These are phyloP conservation scores for Avena eriantha DNA, from an alignment of 176 grass and related monocot species.

Conservation along the genomic window DNA sequence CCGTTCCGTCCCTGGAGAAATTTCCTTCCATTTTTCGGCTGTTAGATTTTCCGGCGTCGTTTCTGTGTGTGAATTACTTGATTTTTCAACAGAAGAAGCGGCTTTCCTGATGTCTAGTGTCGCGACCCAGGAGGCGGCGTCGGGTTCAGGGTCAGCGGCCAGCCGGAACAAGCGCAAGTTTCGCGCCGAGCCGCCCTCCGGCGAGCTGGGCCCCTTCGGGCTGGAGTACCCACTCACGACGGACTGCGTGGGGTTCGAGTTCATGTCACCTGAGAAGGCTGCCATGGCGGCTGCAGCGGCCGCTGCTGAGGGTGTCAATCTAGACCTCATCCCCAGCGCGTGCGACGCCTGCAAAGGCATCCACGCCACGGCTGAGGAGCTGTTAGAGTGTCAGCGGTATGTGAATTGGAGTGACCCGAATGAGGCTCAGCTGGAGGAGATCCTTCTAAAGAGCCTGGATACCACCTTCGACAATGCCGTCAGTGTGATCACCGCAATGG, in stretches of 20 bases:
- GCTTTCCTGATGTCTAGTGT: conserved; percentile 42
- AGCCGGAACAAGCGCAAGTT: conserved; percentile 97
- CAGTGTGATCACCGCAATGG: conserved; percentile 65
- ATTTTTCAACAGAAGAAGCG: neutral
- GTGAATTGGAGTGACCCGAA: conserved; percentile 80
- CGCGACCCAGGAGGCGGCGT: conserved; percentile 39
- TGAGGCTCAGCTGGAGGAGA: conserved; percentile 77
- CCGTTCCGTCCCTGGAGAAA: conserved; percentile 27
- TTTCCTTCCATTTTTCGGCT: neutral
- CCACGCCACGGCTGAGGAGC: conserved; percentile 47
- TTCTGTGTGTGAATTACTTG: conserved; percentile 5
- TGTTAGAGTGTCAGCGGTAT: conserved; percentile 68
- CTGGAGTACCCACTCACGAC: conserved; percentile 57
- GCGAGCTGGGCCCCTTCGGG: conserved; percentile 52
- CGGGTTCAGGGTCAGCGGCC: conserved; percentile 36
- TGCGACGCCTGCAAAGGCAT: conserved; percentile 71
- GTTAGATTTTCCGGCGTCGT: neutral
- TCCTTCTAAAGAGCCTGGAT: conserved; percentile 83
- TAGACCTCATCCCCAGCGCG: conserved; percentile 54
- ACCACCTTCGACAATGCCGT: conserved; percentile 74
- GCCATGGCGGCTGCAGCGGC: conserved; percentile 28
- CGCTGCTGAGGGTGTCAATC: conserved; percentile 45
- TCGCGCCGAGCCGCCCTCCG: conserved; percentile 66
- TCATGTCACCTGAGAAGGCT: conserved; percentile 60
- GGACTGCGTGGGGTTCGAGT: conserved; percentile 67